Evolutionary conservation across 1,139 yeast species (phyloP).

Genomic region (Scheffersomyces illinoinensis): DNA sequence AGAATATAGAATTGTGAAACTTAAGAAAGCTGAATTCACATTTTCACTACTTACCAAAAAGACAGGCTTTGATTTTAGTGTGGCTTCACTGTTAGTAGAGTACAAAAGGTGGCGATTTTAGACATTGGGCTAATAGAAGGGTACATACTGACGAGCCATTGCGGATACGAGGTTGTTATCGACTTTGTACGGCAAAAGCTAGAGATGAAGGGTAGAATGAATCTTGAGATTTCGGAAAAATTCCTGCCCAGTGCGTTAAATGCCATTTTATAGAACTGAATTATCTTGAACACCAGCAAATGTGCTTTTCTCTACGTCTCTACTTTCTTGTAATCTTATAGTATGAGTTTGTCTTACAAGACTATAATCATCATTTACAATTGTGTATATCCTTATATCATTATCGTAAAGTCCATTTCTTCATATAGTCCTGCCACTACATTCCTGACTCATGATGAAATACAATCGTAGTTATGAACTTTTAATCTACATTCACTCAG

Average conservation of each 20-base stretch:
- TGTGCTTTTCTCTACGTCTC: not conserved
- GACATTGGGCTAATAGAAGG: too few relatives aligned
- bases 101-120: not conserved
- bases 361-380: not conserved
- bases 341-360: not conserved
- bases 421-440: not conserved
- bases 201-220: not conserved
- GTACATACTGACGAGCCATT: not conserved
- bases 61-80: constrained; percentile 67
- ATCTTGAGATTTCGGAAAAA: not conserved
- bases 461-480: not conserved
- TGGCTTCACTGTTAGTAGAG: constrained; percentile 3
- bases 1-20: not conserved
- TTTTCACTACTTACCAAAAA: constrained; percentile 58
- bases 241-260: not conserved
- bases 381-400: not conserved
- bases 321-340: not conserved
- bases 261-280: not conserved
- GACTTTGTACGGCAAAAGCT: not conserved
- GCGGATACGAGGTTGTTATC: not conserved
- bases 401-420: not conserved
- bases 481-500: not conserved
- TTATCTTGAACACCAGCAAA: not conserved
- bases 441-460: too few relatives aligned
- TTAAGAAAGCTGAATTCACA: not conserved